Conservation (phyloP, 225 moss, liverwort and hornwort species). For the Polytrichum formosum region DNA sequence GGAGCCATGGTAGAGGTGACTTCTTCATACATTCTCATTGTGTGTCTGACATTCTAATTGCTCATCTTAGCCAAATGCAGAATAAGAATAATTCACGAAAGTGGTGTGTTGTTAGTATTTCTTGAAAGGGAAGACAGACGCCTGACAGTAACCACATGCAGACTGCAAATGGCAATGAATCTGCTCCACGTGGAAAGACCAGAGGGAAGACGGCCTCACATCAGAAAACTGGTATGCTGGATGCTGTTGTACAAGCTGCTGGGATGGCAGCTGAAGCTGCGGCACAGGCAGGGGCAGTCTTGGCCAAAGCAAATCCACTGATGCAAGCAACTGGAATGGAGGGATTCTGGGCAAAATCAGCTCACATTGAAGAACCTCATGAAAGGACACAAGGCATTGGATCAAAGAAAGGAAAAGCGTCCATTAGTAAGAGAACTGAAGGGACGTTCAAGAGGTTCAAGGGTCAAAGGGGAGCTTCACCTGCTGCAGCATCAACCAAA, state of each 20-base stretch:
- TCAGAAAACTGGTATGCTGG: constrained; percentile 50
- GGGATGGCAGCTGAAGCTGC: constrained; percentile 92
- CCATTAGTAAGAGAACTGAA: constrained; percentile 14
- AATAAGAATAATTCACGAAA: background rate
- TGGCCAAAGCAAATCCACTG: constrained; percentile 66
- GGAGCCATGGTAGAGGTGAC: no score
- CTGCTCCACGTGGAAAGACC: constrained; percentile 38
- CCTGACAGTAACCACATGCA: constrained; percentile 41
- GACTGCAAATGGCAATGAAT: constrained; percentile 24
- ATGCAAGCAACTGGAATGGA: constrained; percentile 28
- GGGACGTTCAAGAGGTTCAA: constrained; percentile 31
- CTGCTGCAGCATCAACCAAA: constrained; percentile 6
- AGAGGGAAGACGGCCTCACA: constrained; percentile 42
- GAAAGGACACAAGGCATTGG: constrained; percentile 11
- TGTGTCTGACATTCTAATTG: background rate
- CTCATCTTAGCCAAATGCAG: background rate
- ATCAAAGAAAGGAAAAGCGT: constrained; percentile 10
- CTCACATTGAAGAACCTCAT: constrained; percentile 16
- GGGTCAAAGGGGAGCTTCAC: constrained; percentile 11
- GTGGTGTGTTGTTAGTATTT: no score
- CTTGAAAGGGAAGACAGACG: background rate
- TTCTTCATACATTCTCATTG: background rate
- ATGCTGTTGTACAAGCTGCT: constrained; percentile 86
- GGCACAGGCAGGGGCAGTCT: constrained; percentile 72
- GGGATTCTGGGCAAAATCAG: constrained; percentile 36